phyloP scores from a whole-genome alignment of 129 eudicot species.

The Flaveria robusta region DNA sequence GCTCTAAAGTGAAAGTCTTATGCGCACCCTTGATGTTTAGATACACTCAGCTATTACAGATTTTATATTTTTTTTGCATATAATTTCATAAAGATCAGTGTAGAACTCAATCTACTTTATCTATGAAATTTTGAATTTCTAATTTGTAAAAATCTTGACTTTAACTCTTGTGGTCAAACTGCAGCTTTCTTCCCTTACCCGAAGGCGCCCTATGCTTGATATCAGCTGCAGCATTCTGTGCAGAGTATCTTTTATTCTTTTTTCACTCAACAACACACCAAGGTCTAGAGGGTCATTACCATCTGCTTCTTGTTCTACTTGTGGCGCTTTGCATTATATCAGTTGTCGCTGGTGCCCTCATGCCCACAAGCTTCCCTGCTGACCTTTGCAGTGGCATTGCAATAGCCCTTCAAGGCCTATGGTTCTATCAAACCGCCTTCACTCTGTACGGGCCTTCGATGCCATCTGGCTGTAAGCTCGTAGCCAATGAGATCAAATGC shows the following conservation, averaged over 20 bases:
- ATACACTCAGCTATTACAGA: background rate
- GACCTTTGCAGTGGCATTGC: conserved; percentile 72
- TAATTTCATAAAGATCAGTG: conserved; percentile 5
- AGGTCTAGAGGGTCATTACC: conserved; percentile 93
- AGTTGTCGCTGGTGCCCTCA: conserved; percentile 57
- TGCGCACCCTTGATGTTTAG: conserved; percentile 7
- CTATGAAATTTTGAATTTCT: background rate
- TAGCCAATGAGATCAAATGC: conserved; percentile 49
- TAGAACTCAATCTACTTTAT: background rate
- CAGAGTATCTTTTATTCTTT: conserved; percentile 80
- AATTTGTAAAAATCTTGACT: background rate
- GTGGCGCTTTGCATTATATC: conserved; percentile 71
- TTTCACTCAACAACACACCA: conserved; percentile 91
- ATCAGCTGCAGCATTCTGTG: conserved; percentile 80
- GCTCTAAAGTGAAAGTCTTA: background rate
- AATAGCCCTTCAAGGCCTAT: conserved; percentile 90
- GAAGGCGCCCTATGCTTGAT: conserved; percentile 75
- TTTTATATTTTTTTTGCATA: background rate
- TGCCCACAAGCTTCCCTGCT: conserved; percentile 83
- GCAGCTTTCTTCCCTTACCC: conserved; percentile 81
- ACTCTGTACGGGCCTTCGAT: conserved; percentile 86
- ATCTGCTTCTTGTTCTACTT: conserved; percentile 75
- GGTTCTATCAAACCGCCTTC: conserved; percentile 93
- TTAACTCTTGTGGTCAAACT: conserved; percentile 26
- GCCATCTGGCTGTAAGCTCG: conserved; percentile 75